These are phyloP conservation scores for Imleria badia DNA, from an alignment of 768 basidiomycete species.

Conservation along the genomic window DNA sequence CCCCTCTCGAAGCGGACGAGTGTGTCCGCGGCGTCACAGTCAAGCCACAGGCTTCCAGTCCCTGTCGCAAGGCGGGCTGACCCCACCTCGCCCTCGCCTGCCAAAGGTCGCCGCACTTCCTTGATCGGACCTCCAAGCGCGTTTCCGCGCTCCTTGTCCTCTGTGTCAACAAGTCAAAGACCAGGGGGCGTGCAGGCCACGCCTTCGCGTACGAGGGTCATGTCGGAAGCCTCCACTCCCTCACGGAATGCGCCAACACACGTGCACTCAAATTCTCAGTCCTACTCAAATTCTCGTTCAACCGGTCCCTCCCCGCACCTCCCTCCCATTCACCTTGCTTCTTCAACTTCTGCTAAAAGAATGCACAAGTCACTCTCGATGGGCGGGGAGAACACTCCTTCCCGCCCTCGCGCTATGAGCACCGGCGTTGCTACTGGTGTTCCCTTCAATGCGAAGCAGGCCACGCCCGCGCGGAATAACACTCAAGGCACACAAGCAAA, in stretches of 20 bases:
- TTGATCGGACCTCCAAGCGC: constrained; percentile 31
- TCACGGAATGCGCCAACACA: constrained; percentile 26
- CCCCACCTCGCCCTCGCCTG: constrained; percentile 29
- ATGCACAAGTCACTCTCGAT: constrained; percentile 30
- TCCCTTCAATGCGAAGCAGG: constrained; percentile 12
- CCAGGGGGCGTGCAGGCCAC: constrained; percentile 30
- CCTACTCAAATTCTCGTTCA: constrained; percentile 26
- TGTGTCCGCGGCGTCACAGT: constrained; percentile 35
- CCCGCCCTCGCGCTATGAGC: constrained; percentile 21
- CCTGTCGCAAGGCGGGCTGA: constrained; percentile 32
- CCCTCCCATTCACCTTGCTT: constrained; percentile 40
- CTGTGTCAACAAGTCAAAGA: constrained; percentile 17
- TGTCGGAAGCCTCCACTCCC: constrained; percentile 40
- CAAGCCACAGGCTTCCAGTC: constrained; percentile 40
- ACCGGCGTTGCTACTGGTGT: constrained; percentile 2
- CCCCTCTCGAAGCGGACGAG: constrained; percentile 37
- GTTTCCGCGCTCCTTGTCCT: constrained; percentile 19
- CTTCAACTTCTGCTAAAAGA: constrained; percentile 39
- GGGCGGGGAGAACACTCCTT: constrained; percentile 6
- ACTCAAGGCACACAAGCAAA: constrained; percentile 17
- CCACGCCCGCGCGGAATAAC: constrained; percentile 12
- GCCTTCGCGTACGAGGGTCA: constrained; percentile 42
- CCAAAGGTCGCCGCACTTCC: constrained; percentile 26
- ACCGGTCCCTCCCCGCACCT: constrained; percentile 24
- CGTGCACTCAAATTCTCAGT: constrained; percentile 23